Evolutionary conservation across 2,329 filamentous ascomycete genomes (phyloP), one percentile per base, ranked within the genome.

Genomic region (Lasiodiplodia gonubiensis): DNA sequence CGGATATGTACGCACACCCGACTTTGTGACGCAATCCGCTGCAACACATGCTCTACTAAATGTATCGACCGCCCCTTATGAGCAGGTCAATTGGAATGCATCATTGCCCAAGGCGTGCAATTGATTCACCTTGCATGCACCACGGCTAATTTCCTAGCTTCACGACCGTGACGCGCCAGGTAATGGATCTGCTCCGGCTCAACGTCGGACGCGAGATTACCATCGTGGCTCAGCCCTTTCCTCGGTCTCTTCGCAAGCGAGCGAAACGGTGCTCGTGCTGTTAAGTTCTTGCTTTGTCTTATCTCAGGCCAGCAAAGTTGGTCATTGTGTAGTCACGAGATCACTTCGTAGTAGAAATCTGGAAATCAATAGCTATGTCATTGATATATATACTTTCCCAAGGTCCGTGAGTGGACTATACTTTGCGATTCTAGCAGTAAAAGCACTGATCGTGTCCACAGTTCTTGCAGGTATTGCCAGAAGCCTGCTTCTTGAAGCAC

Each of bases 121-220:
- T 35, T 33, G 42, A 27, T 6, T 49, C 57, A 27, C 55, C 42
- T 27, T 23, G 21, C 16, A 61, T n/a, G 25, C n/a, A 30, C 27
- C 27, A 12, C 25, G 27, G 30, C 33, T 51, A 51, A 63, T 63
- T 51, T 63, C 42, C 59, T 25, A 21, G 30, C 27, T 18, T 12
- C 33, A 48, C 37, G 6, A 10, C 42, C 46, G 25, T 51, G 42
- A 21, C 30, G n/a, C 25, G 49, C 46, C 42, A 25, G 59, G 23
- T 14, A 30, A 37, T 5, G 8, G 46, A 51, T 51, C 30, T 21
- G 35, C 46, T 51, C 37, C 21, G 46, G 59, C 30, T 30, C 46
- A 37, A 27, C 18, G 59, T 30, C 59, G n/a, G 42, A 63, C 39
- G 59, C 46, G 59, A 63, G 30, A 63, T 63, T 63, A n/a, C 42